A percentile compares a stretch with the other conserved stretches of the same genome.
phyloP scores from a whole-genome alignment of 2,329 filamentous ascomycete genomes.

The Trichoderma koningiopsis region DNA sequence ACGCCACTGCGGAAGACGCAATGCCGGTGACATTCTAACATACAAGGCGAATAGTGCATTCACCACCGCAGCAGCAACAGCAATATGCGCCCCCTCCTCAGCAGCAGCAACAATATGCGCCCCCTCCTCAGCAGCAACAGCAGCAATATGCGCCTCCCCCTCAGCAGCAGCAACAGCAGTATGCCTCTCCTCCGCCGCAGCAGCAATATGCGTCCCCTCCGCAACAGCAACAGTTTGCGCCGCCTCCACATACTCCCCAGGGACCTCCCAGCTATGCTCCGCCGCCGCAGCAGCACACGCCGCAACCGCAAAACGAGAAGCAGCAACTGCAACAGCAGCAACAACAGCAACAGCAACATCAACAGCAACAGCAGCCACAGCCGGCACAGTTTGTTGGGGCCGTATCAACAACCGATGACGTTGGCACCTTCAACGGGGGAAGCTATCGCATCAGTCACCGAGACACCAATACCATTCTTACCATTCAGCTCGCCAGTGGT shows the following conservation, averaged over 20 bases:
- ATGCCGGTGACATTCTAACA: background rate
- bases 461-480: constrained; percentile 87
- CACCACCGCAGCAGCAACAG: constrained; percentile 37
- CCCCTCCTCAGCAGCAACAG: constrained; percentile 31
- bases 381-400: constrained; percentile 62
- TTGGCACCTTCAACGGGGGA: constrained; percentile 96
- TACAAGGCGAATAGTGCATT: constrained; percentile 19
- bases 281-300: constrained; percentile 37
- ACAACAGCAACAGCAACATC: constrained; percentile 32
- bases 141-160: constrained; percentile 46
- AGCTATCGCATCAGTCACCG: constrained; percentile 92
- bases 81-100: constrained; percentile 33
- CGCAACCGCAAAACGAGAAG: constrained; percentile 31
- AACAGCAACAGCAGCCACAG: background rate
- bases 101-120: constrained; percentile 30
- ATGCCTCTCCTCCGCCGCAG: constrained; percentile 31
- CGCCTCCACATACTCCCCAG: constrained; percentile 31
- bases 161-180: constrained; percentile 34
- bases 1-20: background rate
- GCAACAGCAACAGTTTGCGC: constrained; percentile 49
- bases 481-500: constrained; percentile 84
- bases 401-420: constrained; percentile 71
- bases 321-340: constrained; percentile 34
- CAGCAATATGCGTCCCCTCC: constrained; percentile 46
- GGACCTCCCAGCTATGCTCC: constrained; percentile 35